Base-by-base conservation (phyloP, 2,329 filamentous ascomycete species). In the Fusarium succisae region DNA sequence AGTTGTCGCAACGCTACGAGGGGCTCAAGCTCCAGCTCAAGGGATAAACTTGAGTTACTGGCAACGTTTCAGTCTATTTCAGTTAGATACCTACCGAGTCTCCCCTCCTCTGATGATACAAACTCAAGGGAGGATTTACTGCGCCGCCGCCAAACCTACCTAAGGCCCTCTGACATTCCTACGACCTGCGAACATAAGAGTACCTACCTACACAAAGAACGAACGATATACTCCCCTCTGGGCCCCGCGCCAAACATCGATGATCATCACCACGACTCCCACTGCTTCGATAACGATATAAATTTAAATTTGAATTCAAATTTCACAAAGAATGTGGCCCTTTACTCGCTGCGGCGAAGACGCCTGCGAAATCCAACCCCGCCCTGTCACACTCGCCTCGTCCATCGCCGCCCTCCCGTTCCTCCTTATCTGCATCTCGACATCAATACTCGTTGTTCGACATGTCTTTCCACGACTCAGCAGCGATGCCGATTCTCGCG, bases 401-500 rank as follows among this genome's bases (percentile, higher is more conserved):
- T 80, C 90, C 43, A 75, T 91, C 56, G 87, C 93, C 66, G 89
- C 94, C 30, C 87, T 89, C 8, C 93, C 94, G 1, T 94, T 96
- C 81, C 80, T 93, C 66, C 81, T 90, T 66, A 93, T 93, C 43
- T 96, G 96, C 82, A 73, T 89, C 71, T 78, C 88, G 57, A 89
- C 93, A 74, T 89, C 88, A 56, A 77, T 89, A 41, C 82, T 93
- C 61, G 91, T 93, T 56, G 87, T 91, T 57, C 88, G 90, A 41
- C 91, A 90, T 77, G 83, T 97, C 24, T 95, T 94, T 77, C 94
- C 94, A 8, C 84, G 90, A n/a, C 87, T 97, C 14, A 91, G 92
- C 45, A 87, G 87, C 68, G 78, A 87, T 18, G 84, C 88, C 69
- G 81, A 86, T 17, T 68, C 79, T 62, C 80, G 80, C 74, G 88